Base-by-base conservation (phyloP, 768 basidiomycete species). In the Macrolepiota albuminosa region DNA sequence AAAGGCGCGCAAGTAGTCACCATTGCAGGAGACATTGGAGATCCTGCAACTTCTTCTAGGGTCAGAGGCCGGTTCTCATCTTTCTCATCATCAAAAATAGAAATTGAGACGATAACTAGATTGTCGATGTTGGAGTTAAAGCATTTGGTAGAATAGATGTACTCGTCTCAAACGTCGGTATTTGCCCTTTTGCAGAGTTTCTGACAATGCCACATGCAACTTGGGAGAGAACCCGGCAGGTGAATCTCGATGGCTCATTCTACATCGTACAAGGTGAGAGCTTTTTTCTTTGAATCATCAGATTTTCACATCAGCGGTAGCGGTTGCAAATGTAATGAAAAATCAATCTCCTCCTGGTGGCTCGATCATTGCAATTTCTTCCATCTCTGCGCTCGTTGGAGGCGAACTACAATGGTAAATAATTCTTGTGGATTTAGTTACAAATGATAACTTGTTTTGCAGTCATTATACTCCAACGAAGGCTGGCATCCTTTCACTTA, bases 391-490 rank as follows among this genome's bases (percentile, higher is more conserved):
- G 0, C 78, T 90, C 18, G 88, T 91, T 50, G 89, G 89, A 8
- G 90, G 89, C 16, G 88, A 82, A 63, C 74, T 83, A 58, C 89
- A 91, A 73, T 84, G 81, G 81, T 84, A 62, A 55, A 74, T 63
- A 51, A 29, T 31, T 29, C 39, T 7, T 54, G 31, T 31, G 13
- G n/a, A 16, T 14, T 14, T 16, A 14, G 37, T 18, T 26, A 31
- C 33, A 39, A 49, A 45, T 43, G 31, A 60, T 52, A 46, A 33
- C 45, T 55, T 55, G 31, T 57, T 21, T 43, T 56, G 1, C 61
- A 84, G 84, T 54, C 88, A 90, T 67, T 92, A 91, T 65, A 89
- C 87, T 3, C 88, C 89, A 5, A 91, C 90, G 5, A 90, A 92
- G 68, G 90, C 90, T 2, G 88, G 86, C 1, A 84, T 91, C 54